Base-by-base conservation (phyloP, 1,139 yeast genomes). In the Scheffersomyces quercinus region DNA sequence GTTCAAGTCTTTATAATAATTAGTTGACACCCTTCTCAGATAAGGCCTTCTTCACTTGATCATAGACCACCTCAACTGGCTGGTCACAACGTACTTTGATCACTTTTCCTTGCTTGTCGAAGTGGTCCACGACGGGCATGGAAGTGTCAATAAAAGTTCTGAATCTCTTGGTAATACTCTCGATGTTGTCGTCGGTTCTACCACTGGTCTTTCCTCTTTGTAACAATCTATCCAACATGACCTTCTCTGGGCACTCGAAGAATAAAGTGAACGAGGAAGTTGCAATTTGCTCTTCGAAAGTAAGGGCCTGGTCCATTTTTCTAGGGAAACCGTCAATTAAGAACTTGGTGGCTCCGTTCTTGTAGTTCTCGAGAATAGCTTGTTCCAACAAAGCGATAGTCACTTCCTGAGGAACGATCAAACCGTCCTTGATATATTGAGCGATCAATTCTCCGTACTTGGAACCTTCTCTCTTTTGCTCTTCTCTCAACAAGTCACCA, bases 321-420 rank as follows among this genome's bases (percentile, higher is more conserved):
- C 99, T 80, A 34, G 99, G 99, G 79, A 93, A 93, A 1, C 99
- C 99, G 64, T 93, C 99, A 44, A 93, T 82, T 58, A 93, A 71
- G 64, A 91, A 93, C 45, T 76, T 76, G 43, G 61, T 67, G 31
- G 64, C 60, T 1, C 95, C 96, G 30, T 71, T 60, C 12, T 63
- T 58, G 44, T 67, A 60, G 40, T 77, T 71, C 31, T 78, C 84
- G 41, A 70, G 60, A 67, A 93, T 90, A 10, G 97, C 96, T 51
- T 85, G 84, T 56, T 85, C 81, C 58, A 93, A 75, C 48, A 93
- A 71, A 0, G 90, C 93, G 56, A 93, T 77, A 1, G 99, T 93
- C 41, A 93, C 87, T 62, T 91, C 97, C 68, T 91, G 97, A 8
- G 99, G 99, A 14, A 93, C 99, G 60, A 93, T 93, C 43, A 77